Conservation (phyloP, 2,329 filamentous ascomycete genomes). For the Fusarium sp. region DNA sequence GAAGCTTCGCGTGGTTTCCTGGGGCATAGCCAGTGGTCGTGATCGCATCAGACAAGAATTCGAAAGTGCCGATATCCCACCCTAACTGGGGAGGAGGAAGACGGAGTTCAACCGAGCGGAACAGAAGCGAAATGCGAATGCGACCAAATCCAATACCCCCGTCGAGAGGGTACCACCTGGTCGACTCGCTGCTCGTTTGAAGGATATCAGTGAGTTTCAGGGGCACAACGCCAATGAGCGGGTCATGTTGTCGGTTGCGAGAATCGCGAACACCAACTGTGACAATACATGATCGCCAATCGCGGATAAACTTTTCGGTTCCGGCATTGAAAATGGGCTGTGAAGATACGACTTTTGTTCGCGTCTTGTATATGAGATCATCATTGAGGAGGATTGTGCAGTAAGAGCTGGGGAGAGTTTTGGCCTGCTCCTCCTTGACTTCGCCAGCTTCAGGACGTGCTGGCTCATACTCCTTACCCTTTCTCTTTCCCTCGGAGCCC, state of each 20-base stretch:
- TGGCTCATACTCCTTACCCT: slow-evolving; percentile 87
- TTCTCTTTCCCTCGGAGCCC: slow-evolving; percentile 81
- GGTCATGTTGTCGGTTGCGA: slow-evolving; percentile 90
- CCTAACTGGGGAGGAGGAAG: slow-evolving; percentile 87
- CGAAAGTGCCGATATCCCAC: slow-evolving; percentile 95
- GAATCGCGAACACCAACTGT: slow-evolving; percentile 90
- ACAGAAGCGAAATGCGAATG: slow-evolving; percentile 86
- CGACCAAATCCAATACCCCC: slow-evolving; percentile 93
- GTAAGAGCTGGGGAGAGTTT: slow-evolving; percentile 86
- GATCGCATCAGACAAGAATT: slow-evolving; percentile 79
- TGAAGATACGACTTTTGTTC: slow-evolving; percentile 90
- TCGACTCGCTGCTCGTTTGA: slow-evolving; percentile 84
- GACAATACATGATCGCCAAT: slow-evolving; percentile 88
- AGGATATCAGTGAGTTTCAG: slow-evolving; percentile 89
- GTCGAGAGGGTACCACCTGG: slow-evolving; percentile 95
- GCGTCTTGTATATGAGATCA: slow-evolving; percentile 89
- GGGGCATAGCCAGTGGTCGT: slow-evolving; percentile 69
- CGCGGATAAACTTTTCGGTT: slow-evolving; percentile 89
- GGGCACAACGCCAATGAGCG: slow-evolving; percentile 90
- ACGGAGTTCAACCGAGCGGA: slow-evolving; percentile 86
- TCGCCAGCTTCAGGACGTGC: slow-evolving; percentile 84
- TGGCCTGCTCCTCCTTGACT: slow-evolving; percentile 83
- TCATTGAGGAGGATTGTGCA: slow-evolving; percentile 93
- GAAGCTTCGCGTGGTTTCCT: slow-evolving; percentile 75
- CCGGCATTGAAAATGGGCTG: slow-evolving; percentile 98